phyloP scores from a whole-genome alignment of 2,329 filamentous ascomycete genomes.

The Pleoardoris graminearum region DNA sequence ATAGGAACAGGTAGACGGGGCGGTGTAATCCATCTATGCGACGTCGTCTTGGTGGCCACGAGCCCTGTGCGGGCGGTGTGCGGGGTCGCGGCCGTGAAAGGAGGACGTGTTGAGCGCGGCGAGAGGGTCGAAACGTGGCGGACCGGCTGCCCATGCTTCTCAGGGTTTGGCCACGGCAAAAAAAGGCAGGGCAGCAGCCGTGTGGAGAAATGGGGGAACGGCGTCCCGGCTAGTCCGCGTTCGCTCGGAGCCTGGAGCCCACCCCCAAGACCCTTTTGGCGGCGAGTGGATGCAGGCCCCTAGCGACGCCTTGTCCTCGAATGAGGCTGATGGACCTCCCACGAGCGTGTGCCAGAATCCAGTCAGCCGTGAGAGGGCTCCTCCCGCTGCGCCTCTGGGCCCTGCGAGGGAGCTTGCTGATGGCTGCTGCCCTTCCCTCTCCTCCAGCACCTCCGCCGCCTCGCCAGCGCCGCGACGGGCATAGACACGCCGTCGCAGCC shows the following conservation, averaged over 20 bases:
- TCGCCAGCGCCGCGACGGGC: background rate
- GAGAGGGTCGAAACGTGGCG: too few species aligned
- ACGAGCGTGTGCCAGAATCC: conserved; percentile 1
- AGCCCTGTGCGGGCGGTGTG: background rate
- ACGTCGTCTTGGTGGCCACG: conserved; percentile 6
- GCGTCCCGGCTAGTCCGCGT: background rate
- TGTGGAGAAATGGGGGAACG: background rate
- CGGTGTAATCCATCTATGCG: conserved; percentile 18
- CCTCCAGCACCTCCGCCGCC: background rate
- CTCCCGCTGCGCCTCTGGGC: conserved; percentile 8
- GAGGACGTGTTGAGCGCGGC: background rate
- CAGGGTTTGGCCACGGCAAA: background rate
- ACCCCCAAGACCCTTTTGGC: conserved; percentile 1
- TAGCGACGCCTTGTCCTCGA: conserved; percentile 6
- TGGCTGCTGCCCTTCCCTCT: background rate
- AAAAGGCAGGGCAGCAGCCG: background rate
- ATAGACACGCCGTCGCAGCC: too few species aligned
- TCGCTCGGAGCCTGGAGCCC: background rate
- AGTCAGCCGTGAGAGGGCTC: conserved; percentile 1
- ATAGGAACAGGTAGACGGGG: conserved; percentile 7
- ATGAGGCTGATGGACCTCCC: conserved; percentile 11
- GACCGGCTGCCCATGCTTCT: too few species aligned
- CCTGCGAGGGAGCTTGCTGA: conserved; percentile 3
- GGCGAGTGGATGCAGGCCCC: background rate
- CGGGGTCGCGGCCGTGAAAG: background rate